phyloP scores from a whole-genome alignment of 192 early-diverging fungal genomes.

The Linnemannia zychae region DNA sequence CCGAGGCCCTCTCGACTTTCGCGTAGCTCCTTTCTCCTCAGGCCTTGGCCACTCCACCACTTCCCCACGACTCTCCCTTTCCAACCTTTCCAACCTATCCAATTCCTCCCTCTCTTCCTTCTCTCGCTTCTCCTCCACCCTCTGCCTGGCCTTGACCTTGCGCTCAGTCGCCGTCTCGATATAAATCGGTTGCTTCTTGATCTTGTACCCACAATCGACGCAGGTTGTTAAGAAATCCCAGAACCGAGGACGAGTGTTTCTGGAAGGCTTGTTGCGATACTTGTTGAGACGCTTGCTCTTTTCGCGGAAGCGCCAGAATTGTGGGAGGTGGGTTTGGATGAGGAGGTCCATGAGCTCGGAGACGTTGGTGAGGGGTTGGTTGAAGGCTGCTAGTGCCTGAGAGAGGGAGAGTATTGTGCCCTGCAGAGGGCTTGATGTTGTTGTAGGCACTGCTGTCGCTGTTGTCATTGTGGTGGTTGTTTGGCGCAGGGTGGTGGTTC shows the following conservation, averaged over 20 bases:
- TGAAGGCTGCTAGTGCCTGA: not conserved
- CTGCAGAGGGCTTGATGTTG: too few species aligned
- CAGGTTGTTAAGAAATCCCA: slow-evolving; percentile 15
- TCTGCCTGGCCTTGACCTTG: not conserved
- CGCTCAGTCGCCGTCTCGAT: not conserved
- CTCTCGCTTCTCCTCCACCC: not conserved
- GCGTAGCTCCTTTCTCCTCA: too few species aligned
- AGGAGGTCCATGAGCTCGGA: slow-evolving; percentile 18
- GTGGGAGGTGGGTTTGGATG: slow-evolving; percentile 11
- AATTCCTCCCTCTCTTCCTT: not conserved
- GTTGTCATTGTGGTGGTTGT: too few species aligned
- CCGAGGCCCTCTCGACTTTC: too few species aligned
- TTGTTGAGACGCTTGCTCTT: not conserved
- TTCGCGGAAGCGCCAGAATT: slow-evolving; percentile 23
- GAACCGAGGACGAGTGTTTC: slow-evolving; percentile 8
- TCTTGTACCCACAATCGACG: slow-evolving; percentile 33
- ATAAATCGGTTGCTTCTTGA: slow-evolving; percentile 22
- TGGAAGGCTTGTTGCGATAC: not conserved
- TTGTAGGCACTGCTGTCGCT: too few species aligned
- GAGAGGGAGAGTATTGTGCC: not conserved
- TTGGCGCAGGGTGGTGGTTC: too few species aligned
- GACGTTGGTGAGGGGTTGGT: not conserved
- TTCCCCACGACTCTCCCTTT: too few species aligned
- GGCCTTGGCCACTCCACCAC: too few species aligned
- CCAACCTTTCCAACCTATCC: not conserved